phyloP scores from a whole-genome alignment of 2,329 filamentous ascomycete species.

The Ascomycota sp. region DNA sequence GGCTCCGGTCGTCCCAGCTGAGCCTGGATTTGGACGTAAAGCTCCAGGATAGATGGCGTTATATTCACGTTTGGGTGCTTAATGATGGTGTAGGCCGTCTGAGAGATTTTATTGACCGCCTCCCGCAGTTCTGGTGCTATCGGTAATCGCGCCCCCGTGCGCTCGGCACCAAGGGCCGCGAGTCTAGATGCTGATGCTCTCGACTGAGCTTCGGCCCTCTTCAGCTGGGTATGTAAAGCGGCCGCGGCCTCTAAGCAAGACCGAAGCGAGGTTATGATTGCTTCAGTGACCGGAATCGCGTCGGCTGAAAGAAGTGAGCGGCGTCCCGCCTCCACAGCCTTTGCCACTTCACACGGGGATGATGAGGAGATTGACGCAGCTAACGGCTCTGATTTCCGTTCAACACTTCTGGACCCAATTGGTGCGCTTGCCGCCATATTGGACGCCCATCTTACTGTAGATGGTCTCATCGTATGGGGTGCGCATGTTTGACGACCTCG shows the following conservation, averaged over 20 bases:
- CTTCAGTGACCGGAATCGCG: slow-evolving; percentile 22
- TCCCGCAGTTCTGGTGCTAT: slow-evolving; percentile 18
- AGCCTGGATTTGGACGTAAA: slow-evolving; percentile 60
- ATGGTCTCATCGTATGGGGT: too few species aligned
- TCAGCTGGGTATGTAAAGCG: slow-evolving; percentile 20
- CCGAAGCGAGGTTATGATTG: slow-evolving; percentile 22
- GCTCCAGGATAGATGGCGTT: slow-evolving; percentile 46
- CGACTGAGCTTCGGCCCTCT: slow-evolving; percentile 17
- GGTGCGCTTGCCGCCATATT: slow-evolving; percentile 5
- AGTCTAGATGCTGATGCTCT: slow-evolving; percentile 32
- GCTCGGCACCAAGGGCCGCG: slow-evolving; percentile 21
- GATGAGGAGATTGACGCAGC: not conserved
- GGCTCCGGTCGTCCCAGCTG: slow-evolving; percentile 53
- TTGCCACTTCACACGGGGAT: slow-evolving; percentile 8
- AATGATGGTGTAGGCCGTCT: slow-evolving; percentile 48
- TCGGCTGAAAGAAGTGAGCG: slow-evolving; percentile 22
- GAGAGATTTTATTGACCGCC: slow-evolving; percentile 30
- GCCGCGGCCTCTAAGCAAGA: slow-evolving; percentile 23
- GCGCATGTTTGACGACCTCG: not conserved
- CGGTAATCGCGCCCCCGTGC: slow-evolving; percentile 11
- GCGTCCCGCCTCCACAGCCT: slow-evolving; percentile 20
- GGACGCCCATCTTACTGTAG: slow-evolving; percentile 8
- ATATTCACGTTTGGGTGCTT: slow-evolving; percentile 63
- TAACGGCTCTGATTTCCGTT: too few species aligned
- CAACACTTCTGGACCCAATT: slow-evolving; percentile 1